A percentile compares a stretch with the other conserved stretches of the same genome.
Evolutionary conservation across 108 stramenopile species (phyloP).

Genomic region (Cyclostephanos tholiformis): DNA sequence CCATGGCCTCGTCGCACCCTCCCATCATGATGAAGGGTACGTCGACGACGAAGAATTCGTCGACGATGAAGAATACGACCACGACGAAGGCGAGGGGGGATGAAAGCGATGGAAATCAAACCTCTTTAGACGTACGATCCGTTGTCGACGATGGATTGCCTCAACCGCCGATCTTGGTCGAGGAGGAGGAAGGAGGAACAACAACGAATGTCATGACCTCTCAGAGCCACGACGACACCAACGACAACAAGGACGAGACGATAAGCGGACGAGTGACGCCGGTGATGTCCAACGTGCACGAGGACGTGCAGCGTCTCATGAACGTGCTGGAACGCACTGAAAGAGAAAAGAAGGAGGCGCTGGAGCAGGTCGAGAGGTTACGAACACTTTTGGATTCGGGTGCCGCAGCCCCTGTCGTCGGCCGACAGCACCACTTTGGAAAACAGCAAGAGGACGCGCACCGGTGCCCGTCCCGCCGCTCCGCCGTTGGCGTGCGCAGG

Average conservation of each 20-base stretch:
- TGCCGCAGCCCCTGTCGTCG: background rate
- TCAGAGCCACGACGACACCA: background rate
- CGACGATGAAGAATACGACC: background rate
- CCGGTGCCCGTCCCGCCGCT: background rate
- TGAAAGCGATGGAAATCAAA: background rate
- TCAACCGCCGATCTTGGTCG: background rate
- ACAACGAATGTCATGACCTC: background rate
- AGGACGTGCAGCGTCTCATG: slow-evolving; percentile 15
- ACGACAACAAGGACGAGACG: background rate
- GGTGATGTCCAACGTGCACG: slow-evolving; percentile 19
- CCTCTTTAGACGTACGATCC: background rate
- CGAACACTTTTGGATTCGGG: slow-evolving; percentile 6
- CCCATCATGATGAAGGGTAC: background rate
- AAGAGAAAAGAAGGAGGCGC: slow-evolving; percentile 21
- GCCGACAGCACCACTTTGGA: background rate
- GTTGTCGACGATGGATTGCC: background rate
- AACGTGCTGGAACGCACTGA: slow-evolving; percentile 14
- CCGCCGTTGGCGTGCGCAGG: slow-evolving; percentile 3
- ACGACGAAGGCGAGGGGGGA: background rate
- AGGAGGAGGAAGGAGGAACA: background rate
- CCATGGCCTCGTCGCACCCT: background rate
- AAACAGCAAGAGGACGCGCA: background rate
- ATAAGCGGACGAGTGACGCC: slow-evolving; percentile 25
- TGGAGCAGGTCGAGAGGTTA: slow-evolving; percentile 29
- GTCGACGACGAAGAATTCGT: no score